Evolutionary conservation across 1,139 yeast genomes (phyloP), one percentile per base, ranked within the genome.

Genomic region (Pneumocystis oryctolagi): DNA sequence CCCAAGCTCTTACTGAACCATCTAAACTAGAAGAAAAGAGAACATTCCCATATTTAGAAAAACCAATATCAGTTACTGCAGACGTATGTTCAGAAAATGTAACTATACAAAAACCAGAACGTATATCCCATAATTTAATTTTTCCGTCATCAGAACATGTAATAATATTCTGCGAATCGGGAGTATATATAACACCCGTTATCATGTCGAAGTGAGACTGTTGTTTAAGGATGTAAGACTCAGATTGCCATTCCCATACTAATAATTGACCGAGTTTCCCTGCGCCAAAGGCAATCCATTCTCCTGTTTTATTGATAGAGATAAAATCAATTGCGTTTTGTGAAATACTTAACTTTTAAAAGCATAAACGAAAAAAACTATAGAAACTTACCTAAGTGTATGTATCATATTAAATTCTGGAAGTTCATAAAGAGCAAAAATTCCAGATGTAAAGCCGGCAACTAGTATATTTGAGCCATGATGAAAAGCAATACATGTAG

Each of bases 231-330:
- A 92, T 86, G 72, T 92, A 92, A 0, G 97, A 88, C 73, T 92
- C 98, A 2, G 96, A 87, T 76, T 92, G 97, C 99, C 99, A 92
- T 78, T 92, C 99, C 78, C 95, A 92, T 0, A 92, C 98, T 65
- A 92, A 76, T 63, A 92, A 76, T 74, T 92, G 99, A n/a, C 98
- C 98, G 47, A 88, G 76, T 70, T 84, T 85, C 25, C 90, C 77
- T 0, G 97, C 89, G 4, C 98, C 98, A 74, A 92, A 88, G 0
- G 97, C 96, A 60, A 94, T 77, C 99, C 99, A 92, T 74, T 92
- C 98, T 30, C 98, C 99, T 4, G 92, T 78, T 9, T 79, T 75
- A 73, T 92, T 92, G 62, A 92, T 81, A 28, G 83, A 76, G 2
- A 92, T 94, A 12, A 90, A 84, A 70, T 87, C 89, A 56, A 92